Evolutionary conservation across 164 flowering plant species (phyloP).

Genomic region (Cinnamomum micranthum): DNA sequence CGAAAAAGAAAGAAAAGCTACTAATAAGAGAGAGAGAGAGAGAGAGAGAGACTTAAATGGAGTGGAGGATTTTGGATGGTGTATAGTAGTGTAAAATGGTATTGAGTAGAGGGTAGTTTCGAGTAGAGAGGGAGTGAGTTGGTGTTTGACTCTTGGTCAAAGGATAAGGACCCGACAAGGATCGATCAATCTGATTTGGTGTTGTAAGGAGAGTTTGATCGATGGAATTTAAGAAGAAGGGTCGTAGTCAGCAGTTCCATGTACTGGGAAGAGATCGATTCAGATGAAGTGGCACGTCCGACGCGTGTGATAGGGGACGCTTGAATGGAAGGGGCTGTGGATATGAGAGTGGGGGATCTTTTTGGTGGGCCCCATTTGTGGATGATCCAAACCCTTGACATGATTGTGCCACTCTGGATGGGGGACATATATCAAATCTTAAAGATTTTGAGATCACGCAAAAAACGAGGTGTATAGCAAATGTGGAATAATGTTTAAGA

Average conservation of each 20-base stretch:
- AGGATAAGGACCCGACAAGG: slow-evolving; percentile 19
- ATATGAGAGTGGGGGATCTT: too few species aligned
- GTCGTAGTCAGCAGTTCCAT: not conserved
- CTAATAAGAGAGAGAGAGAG: slow-evolving; percentile 1
- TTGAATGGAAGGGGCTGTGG: too few species aligned
- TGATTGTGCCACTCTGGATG: not conserved
- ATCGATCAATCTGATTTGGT: not conserved
- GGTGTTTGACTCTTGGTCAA: slow-evolving; percentile 47
- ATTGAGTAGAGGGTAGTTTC: not conserved
- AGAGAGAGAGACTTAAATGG: too few species aligned
- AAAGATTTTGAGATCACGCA: too few species aligned
- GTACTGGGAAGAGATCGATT: too few species aligned
- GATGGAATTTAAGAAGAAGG: not conserved
- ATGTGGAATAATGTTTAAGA: too few species aligned
- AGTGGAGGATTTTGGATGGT: too few species aligned
- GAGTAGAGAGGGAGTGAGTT: not conserved
- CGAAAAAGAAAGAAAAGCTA: not conserved
- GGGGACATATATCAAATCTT: not conserved
- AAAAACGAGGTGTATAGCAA: too few species aligned
- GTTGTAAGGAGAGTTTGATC: not conserved
- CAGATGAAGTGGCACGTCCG: too few species aligned
- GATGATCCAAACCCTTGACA: not conserved
- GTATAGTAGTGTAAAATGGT: not conserved
- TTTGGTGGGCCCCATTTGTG: too few species aligned
- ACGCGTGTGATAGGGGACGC: too few species aligned